phyloP scores from a whole-genome alignment of 257 asterid genomes.

The Rehmannia glutinosa region DNA sequence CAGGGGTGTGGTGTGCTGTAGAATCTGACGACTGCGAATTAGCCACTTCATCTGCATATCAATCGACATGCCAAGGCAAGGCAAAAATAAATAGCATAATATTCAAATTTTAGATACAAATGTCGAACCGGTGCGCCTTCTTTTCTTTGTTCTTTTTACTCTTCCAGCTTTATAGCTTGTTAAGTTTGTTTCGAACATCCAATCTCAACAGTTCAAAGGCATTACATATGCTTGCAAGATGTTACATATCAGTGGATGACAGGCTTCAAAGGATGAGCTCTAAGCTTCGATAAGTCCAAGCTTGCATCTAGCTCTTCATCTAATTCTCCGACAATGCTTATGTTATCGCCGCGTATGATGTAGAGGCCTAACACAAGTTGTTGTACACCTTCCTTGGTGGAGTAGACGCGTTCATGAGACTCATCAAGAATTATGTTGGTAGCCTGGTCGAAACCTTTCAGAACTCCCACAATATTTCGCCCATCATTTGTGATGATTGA shows the following conservation, averaged over 20 bases:
- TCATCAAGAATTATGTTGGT: constrained; percentile 95
- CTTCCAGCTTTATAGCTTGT: not conserved
- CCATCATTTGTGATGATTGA: constrained; percentile 93
- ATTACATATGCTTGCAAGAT: constrained; percentile 15
- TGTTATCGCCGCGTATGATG: constrained; percentile 96
- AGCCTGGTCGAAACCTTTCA: constrained; percentile 96
- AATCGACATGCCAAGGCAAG: not conserved
- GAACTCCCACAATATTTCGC: constrained; percentile 88
- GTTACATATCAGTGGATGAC: constrained; percentile 60
- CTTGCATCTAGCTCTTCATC: constrained; percentile 91
- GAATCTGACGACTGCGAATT: too few relatives aligned
- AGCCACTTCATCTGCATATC: too few relatives aligned
- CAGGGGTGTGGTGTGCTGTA: too few relatives aligned
- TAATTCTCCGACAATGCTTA: constrained; percentile 90
- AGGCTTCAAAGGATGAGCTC: constrained; percentile 97
- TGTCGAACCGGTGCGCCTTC: not conserved
- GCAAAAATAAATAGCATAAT: constrained; percentile 15
- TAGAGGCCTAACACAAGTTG: constrained; percentile 97
- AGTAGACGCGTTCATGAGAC: constrained; percentile 96
- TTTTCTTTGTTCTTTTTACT: not conserved
- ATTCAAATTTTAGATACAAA: constrained; percentile 17
- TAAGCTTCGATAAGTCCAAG: constrained; percentile 81
- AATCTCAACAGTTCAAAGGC: constrained; percentile 18
- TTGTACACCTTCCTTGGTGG: constrained; percentile 99
- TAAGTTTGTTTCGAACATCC: not conserved